These are phyloP conservation scores for Blepharisma undulans DNA, from an alignment of 169 alveolate species.

Conservation along the genomic window DNA sequence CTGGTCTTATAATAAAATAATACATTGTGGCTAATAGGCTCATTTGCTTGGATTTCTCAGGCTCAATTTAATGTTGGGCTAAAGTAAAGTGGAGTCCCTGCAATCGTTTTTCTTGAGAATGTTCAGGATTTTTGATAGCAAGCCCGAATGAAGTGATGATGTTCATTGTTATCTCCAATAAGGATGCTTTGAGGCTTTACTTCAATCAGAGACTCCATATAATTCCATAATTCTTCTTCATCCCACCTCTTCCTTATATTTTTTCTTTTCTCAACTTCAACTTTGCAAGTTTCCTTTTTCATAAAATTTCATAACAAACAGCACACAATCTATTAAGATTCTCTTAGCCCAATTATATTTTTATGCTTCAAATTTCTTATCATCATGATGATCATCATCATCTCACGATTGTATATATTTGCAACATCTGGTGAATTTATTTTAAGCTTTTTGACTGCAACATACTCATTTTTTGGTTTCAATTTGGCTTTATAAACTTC, in stretches of 20 bases:
- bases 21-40: conserved; percentile 37
- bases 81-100: conserved; percentile 10
- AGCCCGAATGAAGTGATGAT: background rate
- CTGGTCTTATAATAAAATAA: conserved; percentile 40
- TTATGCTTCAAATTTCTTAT: background rate
- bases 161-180: background rate
- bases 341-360: background rate
- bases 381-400: background rate
- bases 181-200: conserved; percentile 22
- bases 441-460: background rate
- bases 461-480: background rate
- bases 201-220: background rate
- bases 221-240: background rate
- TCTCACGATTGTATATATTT: background rate
- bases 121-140: background rate
- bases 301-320: background rate
- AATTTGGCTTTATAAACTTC: background rate
- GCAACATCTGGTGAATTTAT: background rate
- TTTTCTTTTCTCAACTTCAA: background rate
- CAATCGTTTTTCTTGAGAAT: background rate
- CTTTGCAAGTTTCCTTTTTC: background rate
- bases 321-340: background rate
- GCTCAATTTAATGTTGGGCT: background rate
- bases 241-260: background rate
- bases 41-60: background rate